Conservation (phyloP, 257 asterid species). For the Capsicum chinense region DNA sequence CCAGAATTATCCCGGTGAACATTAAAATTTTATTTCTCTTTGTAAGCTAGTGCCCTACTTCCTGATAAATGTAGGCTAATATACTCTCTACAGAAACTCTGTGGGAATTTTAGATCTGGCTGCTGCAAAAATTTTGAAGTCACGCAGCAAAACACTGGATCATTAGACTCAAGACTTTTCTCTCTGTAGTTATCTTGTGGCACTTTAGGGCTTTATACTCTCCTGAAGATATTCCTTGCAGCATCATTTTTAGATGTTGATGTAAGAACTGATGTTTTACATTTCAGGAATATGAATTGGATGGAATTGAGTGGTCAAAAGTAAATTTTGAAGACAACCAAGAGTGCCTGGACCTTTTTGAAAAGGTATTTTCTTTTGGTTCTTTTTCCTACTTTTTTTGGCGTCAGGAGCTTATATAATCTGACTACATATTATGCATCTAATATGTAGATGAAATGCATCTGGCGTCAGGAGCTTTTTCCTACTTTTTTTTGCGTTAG, state of each 20-base stretch:
- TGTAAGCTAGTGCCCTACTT: not conserved
- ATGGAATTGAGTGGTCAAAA: slow-evolving; percentile 85
- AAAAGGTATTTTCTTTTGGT: slow-evolving; percentile 65
- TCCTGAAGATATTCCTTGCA: slow-evolving; percentile 13
- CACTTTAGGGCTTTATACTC: slow-evolving; percentile 1
- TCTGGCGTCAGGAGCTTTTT: slow-evolving; percentile 11
- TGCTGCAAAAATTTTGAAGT: not conserved
- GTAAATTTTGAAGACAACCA: slow-evolving; percentile 86
- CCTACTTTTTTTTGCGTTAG: not conserved
- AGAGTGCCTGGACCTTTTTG: slow-evolving; percentile 83
- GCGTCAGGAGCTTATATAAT: not conserved
- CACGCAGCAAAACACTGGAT: not conserved
- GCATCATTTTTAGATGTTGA: not conserved
- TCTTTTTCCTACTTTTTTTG: slow-evolving; percentile 20
- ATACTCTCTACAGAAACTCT: not conserved
- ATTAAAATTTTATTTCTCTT: not conserved
- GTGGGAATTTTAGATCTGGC: slow-evolving; percentile 2
- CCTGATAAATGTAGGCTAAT: not conserved
- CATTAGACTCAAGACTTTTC: not conserved
- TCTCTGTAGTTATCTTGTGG: not conserved
- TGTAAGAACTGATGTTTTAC: slow-evolving; percentile 15
- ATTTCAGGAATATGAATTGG: slow-evolving; percentile 81
- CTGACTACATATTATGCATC: no score
- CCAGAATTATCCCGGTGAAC: no score
- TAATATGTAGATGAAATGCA: no score